These are phyloP conservation scores for Dipteronia sinensis DNA, from an alignment of 345 rosid genomes.

Conservation along the genomic window DNA sequence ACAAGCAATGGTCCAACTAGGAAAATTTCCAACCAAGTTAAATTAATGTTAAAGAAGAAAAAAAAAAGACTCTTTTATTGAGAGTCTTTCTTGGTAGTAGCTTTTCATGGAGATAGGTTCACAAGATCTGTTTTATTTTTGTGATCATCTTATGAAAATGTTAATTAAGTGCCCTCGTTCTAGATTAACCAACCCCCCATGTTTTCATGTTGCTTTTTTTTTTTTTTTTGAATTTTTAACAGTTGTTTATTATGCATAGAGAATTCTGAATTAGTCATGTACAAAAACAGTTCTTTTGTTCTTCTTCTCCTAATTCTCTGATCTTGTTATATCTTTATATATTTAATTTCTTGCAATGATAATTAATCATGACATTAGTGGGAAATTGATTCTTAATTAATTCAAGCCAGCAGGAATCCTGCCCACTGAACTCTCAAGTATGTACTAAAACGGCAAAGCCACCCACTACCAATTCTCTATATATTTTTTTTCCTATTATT, in stretches of 20 bases:
- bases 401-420: slow-evolving; percentile 39
- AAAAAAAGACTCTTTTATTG: slow-evolving; percentile 10
- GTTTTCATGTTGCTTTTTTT: slow-evolving; percentile 23
- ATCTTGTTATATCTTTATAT: not conserved
- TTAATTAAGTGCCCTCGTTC: slow-evolving; percentile 29
- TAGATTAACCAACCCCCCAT: no score
- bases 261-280: slow-evolving; percentile 52
- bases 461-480: slow-evolving; percentile 23
- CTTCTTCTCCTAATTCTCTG: not conserved
- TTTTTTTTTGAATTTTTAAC: slow-evolving; percentile 17
- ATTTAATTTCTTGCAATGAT: slow-evolving; percentile 6
- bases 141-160: slow-evolving; percentile 47
- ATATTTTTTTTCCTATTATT: slow-evolving; percentile 8
- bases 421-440: slow-evolving; percentile 41
- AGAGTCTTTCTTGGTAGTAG: slow-evolving; percentile 23
- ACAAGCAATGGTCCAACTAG: slow-evolving; percentile 72
- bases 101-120: slow-evolving; percentile 26
- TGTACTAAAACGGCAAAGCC: slow-evolving; percentile 39
- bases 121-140: slow-evolving; percentile 31
- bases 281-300: slow-evolving; percentile 50
- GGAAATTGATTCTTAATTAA: slow-evolving; percentile 40
- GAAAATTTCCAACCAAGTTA: not conserved
- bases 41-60: not conserved
- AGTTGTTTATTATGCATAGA: slow-evolving; percentile 42
- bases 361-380: slow-evolving; percentile 24